phyloP scores from a whole-genome alignment of 352 stramenopile genomes.

The Phytophthora lateralis region DNA sequence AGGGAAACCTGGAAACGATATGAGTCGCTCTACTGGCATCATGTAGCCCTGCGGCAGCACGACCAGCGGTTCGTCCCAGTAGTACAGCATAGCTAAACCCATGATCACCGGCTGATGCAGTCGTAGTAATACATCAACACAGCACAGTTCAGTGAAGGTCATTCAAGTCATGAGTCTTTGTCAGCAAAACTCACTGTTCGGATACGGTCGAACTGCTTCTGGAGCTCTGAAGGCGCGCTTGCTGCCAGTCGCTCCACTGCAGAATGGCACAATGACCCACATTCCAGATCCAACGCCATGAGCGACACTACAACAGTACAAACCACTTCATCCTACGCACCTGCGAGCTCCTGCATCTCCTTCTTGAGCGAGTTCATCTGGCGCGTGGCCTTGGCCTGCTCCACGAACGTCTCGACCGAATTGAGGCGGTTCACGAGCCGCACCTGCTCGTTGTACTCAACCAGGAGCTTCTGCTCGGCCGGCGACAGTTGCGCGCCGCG shows the following conservation, averaged over 20 bases:
- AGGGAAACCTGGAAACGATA: slow-evolving; percentile 80
- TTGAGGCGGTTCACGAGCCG: slow-evolving; percentile 82
- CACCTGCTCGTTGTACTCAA: slow-evolving; percentile 81
- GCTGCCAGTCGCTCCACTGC: slow-evolving; percentile 72
- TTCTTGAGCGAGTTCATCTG: slow-evolving; percentile 89
- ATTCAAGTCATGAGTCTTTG: not conserved
- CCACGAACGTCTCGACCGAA: slow-evolving; percentile 89
- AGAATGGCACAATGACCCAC: slow-evolving; percentile 11
- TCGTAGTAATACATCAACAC: slow-evolving; percentile 6
- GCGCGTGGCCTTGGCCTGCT: slow-evolving; percentile 85
- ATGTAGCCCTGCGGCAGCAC: slow-evolving; percentile 78
- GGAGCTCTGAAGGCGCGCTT: slow-evolving; percentile 64
- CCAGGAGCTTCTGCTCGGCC: slow-evolving; percentile 59
- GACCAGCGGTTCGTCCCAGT: slow-evolving; percentile 80
- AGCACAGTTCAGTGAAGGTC: slow-evolving; percentile 1
- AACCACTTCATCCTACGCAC: slow-evolving; percentile 31
- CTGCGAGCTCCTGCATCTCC: slow-evolving; percentile 79
- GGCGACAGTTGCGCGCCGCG: slow-evolving; percentile 58
- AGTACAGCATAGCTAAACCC: slow-evolving; percentile 57
- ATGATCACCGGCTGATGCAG: slow-evolving; percentile 59
- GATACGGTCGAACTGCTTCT: slow-evolving; percentile 78
- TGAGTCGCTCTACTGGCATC: slow-evolving; percentile 75
- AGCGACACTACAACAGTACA: not conserved
- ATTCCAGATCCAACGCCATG: slow-evolving; percentile 2
- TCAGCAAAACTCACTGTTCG: slow-evolving; percentile 57